Evolutionary conservation across 2,329 filamentous ascomycete species (phyloP).

Genomic region (Paraphaeosphaeria minitans): DNA sequence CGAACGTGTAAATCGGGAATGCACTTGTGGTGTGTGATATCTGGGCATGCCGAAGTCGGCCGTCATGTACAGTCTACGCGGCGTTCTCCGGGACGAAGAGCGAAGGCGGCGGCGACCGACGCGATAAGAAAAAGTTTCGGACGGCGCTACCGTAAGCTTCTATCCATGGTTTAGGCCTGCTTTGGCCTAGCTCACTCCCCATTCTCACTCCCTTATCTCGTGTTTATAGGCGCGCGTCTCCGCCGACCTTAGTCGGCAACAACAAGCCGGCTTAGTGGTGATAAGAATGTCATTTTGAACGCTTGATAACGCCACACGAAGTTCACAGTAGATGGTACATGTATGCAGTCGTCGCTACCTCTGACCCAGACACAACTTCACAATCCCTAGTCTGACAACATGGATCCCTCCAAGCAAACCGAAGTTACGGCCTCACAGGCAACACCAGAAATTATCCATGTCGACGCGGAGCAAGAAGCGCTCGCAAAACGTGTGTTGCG

Average conservation of each 20-base stretch:
- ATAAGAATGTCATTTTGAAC: not conserved
- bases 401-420: not conserved
- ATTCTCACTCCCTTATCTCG: not conserved
- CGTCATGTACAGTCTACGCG: not conserved
- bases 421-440: not conserved
- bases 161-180: not conserved
- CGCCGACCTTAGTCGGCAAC: not conserved
- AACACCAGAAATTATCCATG: not conserved
- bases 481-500: conserved; percentile 50
- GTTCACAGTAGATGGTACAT: not conserved
- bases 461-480: not conserved
- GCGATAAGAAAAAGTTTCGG: not conserved
- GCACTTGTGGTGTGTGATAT: not conserved
- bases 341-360: not conserved
- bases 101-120: no score
- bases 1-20: not conserved
- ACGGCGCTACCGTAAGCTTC: not conserved
- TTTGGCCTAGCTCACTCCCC: not conserved
- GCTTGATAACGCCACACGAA: not conserved
- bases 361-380: not conserved
- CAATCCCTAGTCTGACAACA: not conserved
- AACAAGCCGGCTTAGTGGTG: conserved; percentile 1
- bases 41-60: not conserved
- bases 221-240: not conserved
- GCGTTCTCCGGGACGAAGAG: not conserved